Percentiles rank a stretch among this genome's conserved stretches.
phyloP scores from a whole-genome alignment of 78 protist species.

The Pelomyxa schiedti region DNA sequence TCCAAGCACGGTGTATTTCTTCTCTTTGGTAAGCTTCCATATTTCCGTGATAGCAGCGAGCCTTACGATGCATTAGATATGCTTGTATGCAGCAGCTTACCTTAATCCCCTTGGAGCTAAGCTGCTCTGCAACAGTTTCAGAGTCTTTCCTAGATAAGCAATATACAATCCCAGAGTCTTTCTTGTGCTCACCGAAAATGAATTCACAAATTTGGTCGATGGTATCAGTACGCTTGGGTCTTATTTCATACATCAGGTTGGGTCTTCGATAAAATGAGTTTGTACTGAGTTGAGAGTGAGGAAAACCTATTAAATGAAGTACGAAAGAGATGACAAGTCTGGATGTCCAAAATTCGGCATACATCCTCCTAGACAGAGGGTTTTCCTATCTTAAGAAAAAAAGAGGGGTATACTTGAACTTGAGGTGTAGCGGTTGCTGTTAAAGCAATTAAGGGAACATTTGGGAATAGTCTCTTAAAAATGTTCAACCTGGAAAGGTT shows the following conservation, averaged over 20 bases:
- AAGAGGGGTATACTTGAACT: too few relatives aligned
- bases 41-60: conserved; percentile 51
- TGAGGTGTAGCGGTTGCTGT: conserved; percentile 70
- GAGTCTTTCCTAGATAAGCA: conserved; percentile 52
- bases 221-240: background rate
- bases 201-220: conserved; percentile 23
- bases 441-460: conserved; percentile 50
- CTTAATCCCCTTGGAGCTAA: conserved; percentile 10
- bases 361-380: too few relatives aligned
- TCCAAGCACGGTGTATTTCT: conserved; percentile 50
- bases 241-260: conserved; percentile 18
- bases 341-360: background rate
- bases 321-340: background rate
- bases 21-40: conserved; percentile 8
- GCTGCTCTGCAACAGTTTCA: conserved; percentile 38
- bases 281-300: conserved; percentile 36
- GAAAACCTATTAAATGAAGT: background rate
- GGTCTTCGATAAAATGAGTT: conserved; percentile 38
- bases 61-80: too few relatives aligned
- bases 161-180: conserved; percentile 72
- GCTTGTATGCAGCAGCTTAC: too few relatives aligned
- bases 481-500: background rate
- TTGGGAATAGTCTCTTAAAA: conserved; percentile 20
- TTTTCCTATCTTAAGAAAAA: too few relatives aligned
- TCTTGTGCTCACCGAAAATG: background rate